Evolutionary conservation across 345 rosid species (phyloP), one percentile per base, ranked within the genome.

Genomic region (Jatropha curcas): DNA sequence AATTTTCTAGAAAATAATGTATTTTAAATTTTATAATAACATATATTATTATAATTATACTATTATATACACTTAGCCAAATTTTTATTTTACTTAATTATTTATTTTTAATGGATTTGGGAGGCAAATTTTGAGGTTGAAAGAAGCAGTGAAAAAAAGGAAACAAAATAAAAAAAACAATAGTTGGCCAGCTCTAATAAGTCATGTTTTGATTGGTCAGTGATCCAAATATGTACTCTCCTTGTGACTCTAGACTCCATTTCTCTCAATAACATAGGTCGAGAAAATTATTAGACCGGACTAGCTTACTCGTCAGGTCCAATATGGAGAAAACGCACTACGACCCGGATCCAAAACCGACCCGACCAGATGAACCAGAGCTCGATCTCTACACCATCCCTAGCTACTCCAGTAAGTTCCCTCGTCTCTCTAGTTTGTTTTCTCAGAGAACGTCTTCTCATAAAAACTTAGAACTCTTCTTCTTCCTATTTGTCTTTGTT

Each of bases 301-400:
- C 22, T 24, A n/a, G 45, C 60, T 61, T 41, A 39, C 8, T 6
- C 35, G 13, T 57, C 25, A 33, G 25, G 25, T 25, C 53, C 71
- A n/a, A 27, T 24, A 71, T 78, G 83, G 86, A 74, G 65, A 52
- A 68, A 55, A 28, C 82, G 46, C 73, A 67, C 30, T 68, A 77
- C 28, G 82, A 84, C 76, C 82, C 88, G 82, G 84, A 74, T 80
- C 70, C 67, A 51, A 80, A 73, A 46, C 74, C 65, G 59, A 73
- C 34, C 73, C 86, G 83, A 27, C 77, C 77, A 43, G 72, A 65
- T 33, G 88, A 82, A 65, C 84, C 87, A 73, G 91, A 86, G 68
- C 72, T 84, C 64, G 96, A 92, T 37, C 82, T 81, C 63, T 87
- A 87, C 90, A 90, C 96, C 79, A 87, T 92, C 43, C 96, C 97